Evolutionary conservation across 768 basidiomycete genomes (phyloP).

Genomic region (Xerocomellus amylosporus): DNA sequence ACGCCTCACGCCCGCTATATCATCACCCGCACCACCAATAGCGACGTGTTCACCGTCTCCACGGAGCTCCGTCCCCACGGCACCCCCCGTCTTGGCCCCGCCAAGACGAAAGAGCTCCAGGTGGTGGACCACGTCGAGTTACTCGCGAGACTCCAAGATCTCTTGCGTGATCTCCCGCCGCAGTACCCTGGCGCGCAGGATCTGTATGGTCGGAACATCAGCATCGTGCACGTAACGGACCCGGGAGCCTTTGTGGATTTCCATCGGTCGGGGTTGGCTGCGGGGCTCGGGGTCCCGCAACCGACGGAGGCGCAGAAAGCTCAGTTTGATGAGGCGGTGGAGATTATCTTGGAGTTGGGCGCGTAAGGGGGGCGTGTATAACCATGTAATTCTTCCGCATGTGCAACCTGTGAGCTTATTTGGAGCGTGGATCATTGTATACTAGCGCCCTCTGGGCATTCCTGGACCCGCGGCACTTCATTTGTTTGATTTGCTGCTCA

Average conservation of each 20-base stretch:
- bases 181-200: constrained; percentile 57
- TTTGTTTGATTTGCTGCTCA: too few relatives aligned
- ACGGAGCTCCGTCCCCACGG: constrained; percentile 50
- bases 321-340: constrained; percentile 69
- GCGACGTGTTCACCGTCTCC: constrained; percentile 43
- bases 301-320: constrained; percentile 59
- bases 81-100: constrained; percentile 40
- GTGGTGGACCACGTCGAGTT: constrained; percentile 7
- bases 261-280: constrained; percentile 47
- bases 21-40: constrained; percentile 40
- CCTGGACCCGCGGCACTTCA: too few relatives aligned
- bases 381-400: not conserved
- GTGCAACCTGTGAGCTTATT: not conserved
- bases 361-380: not conserved
- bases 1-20: constrained; percentile 54
- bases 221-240: constrained; percentile 52
- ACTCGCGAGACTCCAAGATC: constrained; percentile 44
- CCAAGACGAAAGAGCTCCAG: constrained; percentile 50
- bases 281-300: constrained; percentile 45
- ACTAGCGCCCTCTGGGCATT: too few relatives aligned
- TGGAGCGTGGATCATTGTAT: too few relatives aligned
- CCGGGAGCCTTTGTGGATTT: not conserved
- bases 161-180: constrained; percentile 49
- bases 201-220: constrained; percentile 67
- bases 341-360: constrained; percentile 55